Evolutionary conservation across 2,329 filamentous ascomycete genomes (phyloP), one percentile per base, ranked within the genome.

Genomic region (Cryphonectria carpinicola): DNA sequence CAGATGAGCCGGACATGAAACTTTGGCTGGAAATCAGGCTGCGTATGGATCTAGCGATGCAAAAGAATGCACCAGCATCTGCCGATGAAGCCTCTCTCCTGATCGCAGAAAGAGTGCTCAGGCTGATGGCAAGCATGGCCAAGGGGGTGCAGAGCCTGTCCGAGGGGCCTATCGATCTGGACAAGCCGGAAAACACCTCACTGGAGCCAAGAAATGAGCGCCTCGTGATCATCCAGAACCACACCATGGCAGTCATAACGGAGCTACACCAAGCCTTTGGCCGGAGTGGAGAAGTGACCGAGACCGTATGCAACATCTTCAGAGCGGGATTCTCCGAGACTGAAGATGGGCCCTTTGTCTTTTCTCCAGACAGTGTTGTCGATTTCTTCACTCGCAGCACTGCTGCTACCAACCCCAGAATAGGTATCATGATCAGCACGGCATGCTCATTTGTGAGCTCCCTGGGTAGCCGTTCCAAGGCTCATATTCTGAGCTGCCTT

Each of bases 321-420:
- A 88, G 90, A 56, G 87, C 89, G 28, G 93, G 93, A 0, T 95
- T 95, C 76, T 90, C 90, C 0, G 93, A 97, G 79, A 87, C 85
- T 0, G 87, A 89, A 37, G 88, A 91, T 3, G 93, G 93, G 0
- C 92, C 93, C 0, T 95, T 96, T 75, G 92, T 95, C 11, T 89
- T 97, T 72, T 86, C 90, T 3, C 85, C 91, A 0, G 82, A 85
- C 0, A 84, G 89, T 73, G 88, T 93, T n/a, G 88, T 90, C 14
- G 84, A 89, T 58, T 92, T 92, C 77, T 84, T 96, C 63, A 84
- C 86, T 4, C 86, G 90, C 32, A 83, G 81, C 1, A 80, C 87
- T 52, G 81, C 86, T n/a, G 92, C 88, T 13, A 66, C 61, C n/a
- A 49, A 61, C 35, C 90, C 91, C 17, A 85, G 92, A 62, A 84